Base-by-base conservation (phyloP, 23 red algal genomes). In the Agarophyton chilense region DNA sequence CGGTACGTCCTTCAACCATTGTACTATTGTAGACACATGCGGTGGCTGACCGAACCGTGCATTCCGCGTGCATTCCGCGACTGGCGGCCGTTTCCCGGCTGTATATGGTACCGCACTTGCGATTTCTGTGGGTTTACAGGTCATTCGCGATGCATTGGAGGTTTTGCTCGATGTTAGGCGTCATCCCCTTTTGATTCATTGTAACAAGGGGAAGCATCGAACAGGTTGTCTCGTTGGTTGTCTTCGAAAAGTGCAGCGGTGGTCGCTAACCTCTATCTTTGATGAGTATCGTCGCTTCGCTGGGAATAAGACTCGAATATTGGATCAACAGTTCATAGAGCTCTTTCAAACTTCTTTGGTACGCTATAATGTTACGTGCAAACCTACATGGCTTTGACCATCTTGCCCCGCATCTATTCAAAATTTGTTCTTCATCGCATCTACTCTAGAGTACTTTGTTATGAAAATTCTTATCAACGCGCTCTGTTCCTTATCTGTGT, bases 291-390 rank as follows among this genome's bases (percentile, higher is more conserved):
- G 96, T 62, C 90, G 96, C 43, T 98, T 95, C 68, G 96, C 96
- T 7, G 96, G 96, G 11, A 93, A 78, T 38, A 98, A 98, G 91
- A 89, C 92, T 47, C 93, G 96, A 52, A 90, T 94, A 31, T 55
- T 98, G 6, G 96, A 98, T 77, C 96, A 98, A 70, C 96, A 98
- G 67, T 98, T 98, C 60, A 98, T 98, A 32, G 96, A 98, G 58
- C 89, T 98, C 17, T 98, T 98, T 88, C 87, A 92, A 47, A 92
- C 93, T 42, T 73, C 65, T 77, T 53, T 88, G 36, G 95, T 98
- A 34, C 87, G 78, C 32, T 98, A 98, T 49, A 79, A 91, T 57
- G 58, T 78, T 32, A 77, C 55, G 17, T 82, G 91, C 83, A 93
- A 87, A 60, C 95, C 95, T 47, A 56, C 71, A 36, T 98, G 95